Percentiles rank a stretch among this genome's conserved stretches.
Conservation (phyloP, 1,139 yeast genomes). For the Diutina mesorugosa region DNA sequence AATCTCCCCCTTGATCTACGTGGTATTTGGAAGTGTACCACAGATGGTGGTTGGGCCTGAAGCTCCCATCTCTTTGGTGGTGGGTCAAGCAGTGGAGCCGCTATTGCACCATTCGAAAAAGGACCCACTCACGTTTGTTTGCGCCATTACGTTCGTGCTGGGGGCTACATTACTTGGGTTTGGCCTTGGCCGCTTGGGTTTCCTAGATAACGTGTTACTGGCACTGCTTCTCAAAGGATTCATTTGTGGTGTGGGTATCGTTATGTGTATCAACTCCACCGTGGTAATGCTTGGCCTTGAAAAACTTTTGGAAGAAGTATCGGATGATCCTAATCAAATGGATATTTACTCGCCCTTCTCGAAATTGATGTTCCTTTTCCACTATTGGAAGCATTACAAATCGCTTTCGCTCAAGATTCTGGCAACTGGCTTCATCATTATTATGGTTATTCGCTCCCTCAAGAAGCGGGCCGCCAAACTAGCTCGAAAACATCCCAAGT, state of each 20-base stretch:
- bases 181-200: conserved; percentile 79
- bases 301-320: conserved; percentile 19
- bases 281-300: conserved; percentile 62
- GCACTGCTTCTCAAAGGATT: conserved; percentile 80
- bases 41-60: conserved; percentile 97
- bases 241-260: conserved; percentile 85
- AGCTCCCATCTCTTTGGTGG: conserved; percentile 80
- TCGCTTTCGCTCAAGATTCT: conserved; percentile 42
- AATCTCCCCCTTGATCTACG: conserved; percentile 71
- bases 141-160: conserved; percentile 62
- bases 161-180: conserved; percentile 67
- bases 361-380: conserved; percentile 46
- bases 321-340: conserved; percentile 21
- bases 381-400: conserved; percentile 28
- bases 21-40: conserved; percentile 83
- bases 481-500: conserved; percentile 7
- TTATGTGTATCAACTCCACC: conserved; percentile 71
- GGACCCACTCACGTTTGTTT: conserved; percentile 55
- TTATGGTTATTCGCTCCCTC: conserved; percentile 26
- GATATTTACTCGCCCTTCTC: conserved; percentile 72
- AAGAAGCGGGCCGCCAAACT: conserved; percentile 19
- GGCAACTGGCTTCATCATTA: conserved; percentile 26
- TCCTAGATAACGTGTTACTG: conserved; percentile 74
- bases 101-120: conserved; percentile 35
- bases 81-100: conserved; percentile 85